Evolutionary conservation across 2,329 filamentous ascomycete species (phyloP).

Genomic region (Xylariales sp.): DNA sequence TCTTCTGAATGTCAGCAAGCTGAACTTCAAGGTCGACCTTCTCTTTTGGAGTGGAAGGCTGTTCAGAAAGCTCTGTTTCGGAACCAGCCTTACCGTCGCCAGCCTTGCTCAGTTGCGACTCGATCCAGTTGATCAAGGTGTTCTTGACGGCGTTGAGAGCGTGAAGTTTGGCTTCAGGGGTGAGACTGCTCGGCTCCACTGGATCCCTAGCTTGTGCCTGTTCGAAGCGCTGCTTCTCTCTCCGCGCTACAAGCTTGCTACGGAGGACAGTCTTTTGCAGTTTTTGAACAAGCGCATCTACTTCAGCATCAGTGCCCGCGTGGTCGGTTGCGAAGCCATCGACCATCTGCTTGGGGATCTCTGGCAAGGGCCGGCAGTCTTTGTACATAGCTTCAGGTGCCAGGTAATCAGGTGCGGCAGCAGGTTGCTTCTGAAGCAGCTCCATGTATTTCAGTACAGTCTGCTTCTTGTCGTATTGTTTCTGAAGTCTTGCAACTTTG

Average conservation of each 20-base stretch:
- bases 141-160: constrained; percentile 53
- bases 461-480: constrained; percentile 46
- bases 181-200: constrained; percentile 30
- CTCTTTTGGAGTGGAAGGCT: constrained; percentile 9
- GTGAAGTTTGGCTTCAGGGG: constrained; percentile 37
- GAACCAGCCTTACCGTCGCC: constrained; percentile 30
- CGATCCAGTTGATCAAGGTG: constrained; percentile 62
- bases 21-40: constrained; percentile 31
- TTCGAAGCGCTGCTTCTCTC: constrained; percentile 51
- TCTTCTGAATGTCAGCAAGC: constrained; percentile 44
- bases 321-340: constrained; percentile 42
- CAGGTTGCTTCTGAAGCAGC: constrained; percentile 45
- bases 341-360: constrained; percentile 48
- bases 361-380: constrained; percentile 38
- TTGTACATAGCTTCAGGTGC: constrained; percentile 43
- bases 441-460: constrained; percentile 49
- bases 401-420: constrained; percentile 46
- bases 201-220: constrained; percentile 38
- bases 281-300: constrained; percentile 43
- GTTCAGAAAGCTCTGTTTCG: constrained; percentile 7
- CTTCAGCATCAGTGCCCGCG: constrained; percentile 30
- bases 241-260: constrained; percentile 51
- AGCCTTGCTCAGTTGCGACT: constrained; percentile 54
- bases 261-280: constrained; percentile 56
- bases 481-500: constrained; percentile 44